Evolutionary conservation across 2,329 filamentous ascomycete species (phyloP), one percentile per base, ranked within the genome.

Genomic region (Didymellaceae sp.): DNA sequence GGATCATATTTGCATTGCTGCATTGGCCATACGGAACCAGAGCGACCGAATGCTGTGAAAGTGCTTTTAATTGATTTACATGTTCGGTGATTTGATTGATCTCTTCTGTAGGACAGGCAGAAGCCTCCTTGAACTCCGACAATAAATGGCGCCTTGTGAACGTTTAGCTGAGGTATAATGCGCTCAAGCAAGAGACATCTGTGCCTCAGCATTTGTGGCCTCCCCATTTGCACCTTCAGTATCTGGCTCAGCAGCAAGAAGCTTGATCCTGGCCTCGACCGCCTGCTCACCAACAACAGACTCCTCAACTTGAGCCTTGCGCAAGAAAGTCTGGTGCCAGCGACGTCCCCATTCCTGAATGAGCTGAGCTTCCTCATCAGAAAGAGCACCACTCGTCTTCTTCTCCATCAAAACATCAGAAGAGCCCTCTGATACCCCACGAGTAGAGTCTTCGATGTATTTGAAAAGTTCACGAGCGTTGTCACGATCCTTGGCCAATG

Each of bases 251-350:
- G 65, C 61, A 48, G 62, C 66, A 11, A 73, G 61, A 18, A 72
- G 57, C 47, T 55, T 70, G 48, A 76, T 68, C 38, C 75, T 74
- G 9, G 81, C 78, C 52, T 76, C 74, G 3, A 80, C 75, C 42
- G 82, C 77, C 14, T 78, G 77, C 61, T 86, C 84, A 9, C 78
- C 77, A 14, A 86, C 81, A 52, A 84, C 81, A 0, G 88, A 83
- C 74, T 97, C 91, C 76, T 97, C 92, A 11, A 97, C 90, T 2
- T 89, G 90, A 11, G 84, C 84, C 74, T 91, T 88, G 33, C 94
- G 82, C 64, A 86, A 79, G 73, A 96, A 97, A 1, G 94, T 91
- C 24, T 90, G 82, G 55, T 90, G 77, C 94, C 94, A 99, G 38
- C 91, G 83, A 67, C 85, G 83, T 0, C 88, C 92, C 94, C 94